Percentiles rank a stretch among this genome's conserved stretches.
Conservation (phyloP, 345 rosid genomes). For the Gynandropsis gynandra region DNA sequence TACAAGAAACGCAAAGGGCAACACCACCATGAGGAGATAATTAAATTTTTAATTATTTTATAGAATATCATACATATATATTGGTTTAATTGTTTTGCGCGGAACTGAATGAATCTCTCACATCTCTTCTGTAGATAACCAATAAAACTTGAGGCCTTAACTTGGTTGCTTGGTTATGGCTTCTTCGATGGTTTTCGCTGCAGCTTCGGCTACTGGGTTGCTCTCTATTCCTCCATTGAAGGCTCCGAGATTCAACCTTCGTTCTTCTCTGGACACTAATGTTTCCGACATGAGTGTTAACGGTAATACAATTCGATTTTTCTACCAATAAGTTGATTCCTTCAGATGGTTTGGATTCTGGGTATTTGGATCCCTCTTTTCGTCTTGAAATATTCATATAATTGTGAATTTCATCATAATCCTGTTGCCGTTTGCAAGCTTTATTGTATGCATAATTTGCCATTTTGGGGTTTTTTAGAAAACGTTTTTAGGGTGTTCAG, state of each 20-base stretch:
- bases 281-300: slow-evolving; percentile 94
- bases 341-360: slow-evolving; percentile 26
- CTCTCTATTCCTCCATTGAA: slow-evolving; percentile 32
- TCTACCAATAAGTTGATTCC: background rate
- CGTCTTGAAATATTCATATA: background rate
- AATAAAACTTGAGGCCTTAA: slow-evolving; percentile 11
- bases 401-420: no score
- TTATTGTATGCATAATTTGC: no score
- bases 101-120: no score
- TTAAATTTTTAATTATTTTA: no score
- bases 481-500: no score
- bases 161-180: slow-evolving; percentile 43
- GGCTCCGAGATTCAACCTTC: slow-evolving; percentile 38
- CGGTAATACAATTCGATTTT: slow-evolving; percentile 36
- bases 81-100: no score
- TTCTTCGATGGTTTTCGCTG: slow-evolving; percentile 62
- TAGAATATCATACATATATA: no score
- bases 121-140: background rate
- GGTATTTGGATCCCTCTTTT: slow-evolving; percentile 11
- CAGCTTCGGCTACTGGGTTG: slow-evolving; percentile 42
- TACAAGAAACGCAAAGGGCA: no score
- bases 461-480: no score
- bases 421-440: no score
- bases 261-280: slow-evolving; percentile 47
- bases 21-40: no score